These are phyloP conservation scores for Lasiodiplodia theobromae DNA, from an alignment of 2,329 filamentous ascomycete species.

Conservation along the genomic window DNA sequence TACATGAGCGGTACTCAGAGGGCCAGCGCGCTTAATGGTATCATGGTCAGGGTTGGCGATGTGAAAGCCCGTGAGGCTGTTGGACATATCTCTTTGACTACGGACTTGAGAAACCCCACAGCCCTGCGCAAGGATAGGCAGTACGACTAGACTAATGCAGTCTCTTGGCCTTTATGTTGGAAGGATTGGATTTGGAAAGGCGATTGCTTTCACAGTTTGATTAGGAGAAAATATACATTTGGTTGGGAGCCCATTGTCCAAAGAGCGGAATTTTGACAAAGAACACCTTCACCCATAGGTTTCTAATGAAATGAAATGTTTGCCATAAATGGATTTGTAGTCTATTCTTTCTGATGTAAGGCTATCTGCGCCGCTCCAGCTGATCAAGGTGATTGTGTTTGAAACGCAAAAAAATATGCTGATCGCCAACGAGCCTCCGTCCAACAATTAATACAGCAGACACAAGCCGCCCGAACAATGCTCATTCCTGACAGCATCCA, in stretches of 20 bases:
- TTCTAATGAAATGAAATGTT: neutral
- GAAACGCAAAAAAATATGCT: neutral
- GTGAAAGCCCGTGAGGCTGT: neutral
- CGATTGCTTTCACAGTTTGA: neutral
- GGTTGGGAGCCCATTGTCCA: neutral
- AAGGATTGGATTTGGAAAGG: neutral
- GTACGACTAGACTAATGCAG: constrained; percentile 1
- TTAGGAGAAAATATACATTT: neutral
- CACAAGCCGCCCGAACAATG: no score
- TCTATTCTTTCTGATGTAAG: neutral
- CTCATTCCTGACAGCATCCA: no score
- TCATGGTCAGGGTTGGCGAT: constrained; percentile 3
- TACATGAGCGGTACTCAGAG: neutral
- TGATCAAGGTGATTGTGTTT: neutral
- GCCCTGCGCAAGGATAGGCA: neutral
- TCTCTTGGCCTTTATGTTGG: neutral
- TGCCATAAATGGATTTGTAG: neutral
- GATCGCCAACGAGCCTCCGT: neutral
- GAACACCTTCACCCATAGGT: neutral
- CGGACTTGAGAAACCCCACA: neutral
- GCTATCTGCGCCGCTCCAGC: neutral
- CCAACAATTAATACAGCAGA: neutral
- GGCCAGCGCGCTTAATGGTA: neutral
- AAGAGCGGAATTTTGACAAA: neutral
- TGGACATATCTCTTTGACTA: neutral